These are phyloP conservation scores for Trypanosoma congolense DNA, from an alignment of 208 protist genomes.

Conservation along the genomic window DNA sequence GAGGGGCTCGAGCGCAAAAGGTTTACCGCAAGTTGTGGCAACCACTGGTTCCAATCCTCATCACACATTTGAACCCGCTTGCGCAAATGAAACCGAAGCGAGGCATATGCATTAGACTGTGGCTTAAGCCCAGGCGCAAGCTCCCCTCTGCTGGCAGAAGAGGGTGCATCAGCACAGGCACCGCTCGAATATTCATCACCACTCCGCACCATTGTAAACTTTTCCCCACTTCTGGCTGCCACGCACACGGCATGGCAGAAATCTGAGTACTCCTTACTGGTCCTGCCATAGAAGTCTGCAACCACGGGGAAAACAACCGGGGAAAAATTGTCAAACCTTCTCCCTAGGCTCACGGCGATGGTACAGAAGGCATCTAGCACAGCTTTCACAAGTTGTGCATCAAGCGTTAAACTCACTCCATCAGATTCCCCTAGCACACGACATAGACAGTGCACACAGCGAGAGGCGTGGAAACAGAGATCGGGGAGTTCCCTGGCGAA, in stretches of 20 bases:
- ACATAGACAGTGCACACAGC: conserved; percentile 79
- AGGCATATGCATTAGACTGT: conserved; percentile 39
- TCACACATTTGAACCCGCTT: conserved; percentile 60
- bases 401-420: neutral
- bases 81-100: conserved; percentile 45
- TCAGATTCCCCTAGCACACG: conserved; percentile 68
- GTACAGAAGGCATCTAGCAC: conserved; percentile 29
- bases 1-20: conserved; percentile 80
- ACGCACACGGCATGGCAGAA: conserved; percentile 21
- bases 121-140: neutral
- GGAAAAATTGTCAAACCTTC: conserved; percentile 77
- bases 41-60: conserved; percentile 82
- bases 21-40: conserved; percentile 76
- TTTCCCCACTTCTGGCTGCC: conserved; percentile 4
- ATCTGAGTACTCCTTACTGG: conserved; percentile 8
- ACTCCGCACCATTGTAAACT: neutral
- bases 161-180: neutral
- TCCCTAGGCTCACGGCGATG: conserved; percentile 73
- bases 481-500: conserved; percentile 64
- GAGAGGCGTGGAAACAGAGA: conserved; percentile 66
- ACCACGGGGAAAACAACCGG: conserved; percentile 69
- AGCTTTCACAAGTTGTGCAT: conserved; percentile 46
- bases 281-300: conserved; percentile 48
- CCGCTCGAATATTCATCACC: neutral
- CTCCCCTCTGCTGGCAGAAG: neutral